phyloP scores from a whole-genome alignment of 441 rosid genomes.

The Eruca vesicaria region DNA sequence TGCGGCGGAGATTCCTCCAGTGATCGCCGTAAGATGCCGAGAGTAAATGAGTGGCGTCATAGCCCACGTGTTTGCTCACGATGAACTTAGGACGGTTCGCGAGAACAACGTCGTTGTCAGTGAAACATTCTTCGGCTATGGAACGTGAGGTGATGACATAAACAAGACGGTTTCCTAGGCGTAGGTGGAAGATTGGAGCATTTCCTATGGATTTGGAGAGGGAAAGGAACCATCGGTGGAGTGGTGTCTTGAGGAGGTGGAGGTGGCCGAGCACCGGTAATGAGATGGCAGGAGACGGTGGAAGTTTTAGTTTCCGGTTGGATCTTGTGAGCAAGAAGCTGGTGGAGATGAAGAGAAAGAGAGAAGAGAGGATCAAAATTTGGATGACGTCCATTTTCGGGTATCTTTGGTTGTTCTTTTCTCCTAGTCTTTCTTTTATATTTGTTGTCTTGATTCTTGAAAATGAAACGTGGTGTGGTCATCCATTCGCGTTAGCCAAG shows the following conservation, averaged over 20 bases:
- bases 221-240: constrained; percentile 35
- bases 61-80: constrained; percentile 39
- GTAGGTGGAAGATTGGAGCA: constrained; percentile 46
- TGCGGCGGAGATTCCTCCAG: constrained; percentile 72
- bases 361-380: constrained; percentile 12
- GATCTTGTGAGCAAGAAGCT: constrained; percentile 5
- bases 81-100: constrained; percentile 51
- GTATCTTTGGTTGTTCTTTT: neutral
- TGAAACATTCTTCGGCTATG: constrained; percentile 49
- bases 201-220: constrained; percentile 37
- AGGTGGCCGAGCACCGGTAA: constrained; percentile 64
- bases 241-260: constrained; percentile 47
- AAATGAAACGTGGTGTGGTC: neutral
- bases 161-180: constrained; percentile 43
- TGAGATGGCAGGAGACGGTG: constrained; percentile 45
- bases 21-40: constrained; percentile 51
- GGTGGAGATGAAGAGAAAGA: neutral
- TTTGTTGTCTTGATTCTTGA: neutral
- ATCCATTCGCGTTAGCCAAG: neutral
- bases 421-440: neutral
- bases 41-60: constrained; percentile 42
- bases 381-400: constrained; percentile 11
- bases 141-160: constrained; percentile 44
- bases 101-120: constrained; percentile 48
- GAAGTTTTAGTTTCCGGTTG: constrained; percentile 30